These are phyloP conservation scores for Berberis vulgaris DNA, from an alignment of 164 flowering plant genomes.

Conservation along the genomic window DNA sequence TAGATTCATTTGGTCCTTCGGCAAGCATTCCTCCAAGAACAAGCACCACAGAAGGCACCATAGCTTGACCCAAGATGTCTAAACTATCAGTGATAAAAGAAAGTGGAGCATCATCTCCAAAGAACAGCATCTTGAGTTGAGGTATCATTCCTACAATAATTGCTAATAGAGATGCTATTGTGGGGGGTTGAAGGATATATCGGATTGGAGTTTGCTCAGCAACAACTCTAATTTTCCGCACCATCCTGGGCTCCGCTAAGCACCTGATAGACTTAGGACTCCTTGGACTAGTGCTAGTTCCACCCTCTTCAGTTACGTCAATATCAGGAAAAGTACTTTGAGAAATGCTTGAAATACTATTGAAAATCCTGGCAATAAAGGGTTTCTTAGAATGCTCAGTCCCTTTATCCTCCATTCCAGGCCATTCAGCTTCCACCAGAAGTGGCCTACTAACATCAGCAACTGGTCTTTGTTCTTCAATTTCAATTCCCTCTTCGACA, in stretches of 20 bases:
- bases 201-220: slow-evolving; percentile 74
- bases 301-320: slow-evolving; percentile 29
- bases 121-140: slow-evolving; percentile 42
- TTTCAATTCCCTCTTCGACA: slow-evolving; percentile 14
- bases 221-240: slow-evolving; percentile 64
- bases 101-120: slow-evolving; percentile 71
- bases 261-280: slow-evolving; percentile 57
- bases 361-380: slow-evolving; percentile 62
- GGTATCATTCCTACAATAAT: slow-evolving; percentile 63
- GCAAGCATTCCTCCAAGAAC: slow-evolving; percentile 67
- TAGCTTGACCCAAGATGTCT: slow-evolving; percentile 45
- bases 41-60: slow-evolving; percentile 60
- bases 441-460: slow-evolving; percentile 53
- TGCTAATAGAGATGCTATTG: slow-evolving; percentile 76
- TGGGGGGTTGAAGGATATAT: slow-evolving; percentile 85
- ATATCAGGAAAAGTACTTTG: slow-evolving; percentile 38
- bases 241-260: slow-evolving; percentile 69
- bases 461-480: not conserved
- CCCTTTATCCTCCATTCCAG: slow-evolving; percentile 86
- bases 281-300: slow-evolving; percentile 4
- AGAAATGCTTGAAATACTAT: slow-evolving; percentile 37
- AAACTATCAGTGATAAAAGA: slow-evolving; percentile 56
- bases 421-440: slow-evolving; percentile 89
- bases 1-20: slow-evolving; percentile 55
- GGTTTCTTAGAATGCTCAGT: slow-evolving; percentile 80